Base-by-base conservation (phyloP, 1,284 basidiomycete genomes). In the Boletellus sp. region DNA sequence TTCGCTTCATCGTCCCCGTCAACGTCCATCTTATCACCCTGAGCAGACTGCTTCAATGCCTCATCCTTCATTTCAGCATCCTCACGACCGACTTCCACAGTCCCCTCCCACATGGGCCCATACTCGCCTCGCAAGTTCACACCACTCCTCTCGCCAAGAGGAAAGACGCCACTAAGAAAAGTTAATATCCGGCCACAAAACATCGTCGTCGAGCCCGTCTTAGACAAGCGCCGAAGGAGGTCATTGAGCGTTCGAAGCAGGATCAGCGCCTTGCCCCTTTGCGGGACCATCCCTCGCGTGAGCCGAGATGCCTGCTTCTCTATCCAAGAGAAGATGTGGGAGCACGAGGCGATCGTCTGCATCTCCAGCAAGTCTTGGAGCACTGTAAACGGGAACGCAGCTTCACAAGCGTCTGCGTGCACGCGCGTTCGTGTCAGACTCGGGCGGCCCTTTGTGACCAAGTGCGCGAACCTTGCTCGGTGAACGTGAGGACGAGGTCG, bases 161-260 rank as follows among this genome's bases (percentile, higher is more conserved):
- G 89, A 59, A 94, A 94, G 1, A 92, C 89, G 1, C 78, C 79
- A 50, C 87, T 89, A 38, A 95, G 70, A 63, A 94, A 90, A 2
- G 87, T 88, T 58, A 94, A 73, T 58, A 95, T 92, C 2, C 91
- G 78, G 2, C 93, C 93, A 53, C 88, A 91, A 62, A 95, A 91
- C 55, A 87, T 80, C 3, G 91, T 91, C 29, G 82, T 83, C 8
- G 79, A 76, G 41, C 89, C 90, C 60, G 83, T 88, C 67, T 91
- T 91, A 21, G 88, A 90, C 11, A 94, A 72, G 2, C 93, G 79
- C 14, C 90, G 78, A 1, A 94, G 73, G 8, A 95, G 77, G 58
- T 94, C 91, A 58, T 95, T 95, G 41, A 93, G 74, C 25, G 85
- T 86, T 35, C 93, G 81, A 23, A 95, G 74, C 11, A 95, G 73